Conservation (phyloP, 31 red algal species). For the Asparagopsis taxiformis region DNA sequence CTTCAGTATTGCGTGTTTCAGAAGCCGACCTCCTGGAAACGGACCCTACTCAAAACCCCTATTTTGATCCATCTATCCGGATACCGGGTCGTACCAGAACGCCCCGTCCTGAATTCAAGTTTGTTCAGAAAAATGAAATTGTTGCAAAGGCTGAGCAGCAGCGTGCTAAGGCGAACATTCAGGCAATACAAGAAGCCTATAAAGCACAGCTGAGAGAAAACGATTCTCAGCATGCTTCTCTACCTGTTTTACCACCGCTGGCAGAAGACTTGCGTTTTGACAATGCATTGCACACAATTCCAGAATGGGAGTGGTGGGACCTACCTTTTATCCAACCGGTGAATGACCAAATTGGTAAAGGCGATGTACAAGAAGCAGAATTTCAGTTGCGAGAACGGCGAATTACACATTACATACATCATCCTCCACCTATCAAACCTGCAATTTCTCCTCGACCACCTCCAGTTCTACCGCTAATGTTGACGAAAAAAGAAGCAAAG, state of each 20-base stretch:
- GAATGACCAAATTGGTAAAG: slow-evolving; percentile 12
- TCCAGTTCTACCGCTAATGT: slow-evolving; percentile 61
- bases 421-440: slow-evolving; percentile 26
- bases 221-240: slow-evolving; percentile 26
- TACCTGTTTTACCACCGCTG: slow-evolving; percentile 54
- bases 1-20: slow-evolving; percentile 20
- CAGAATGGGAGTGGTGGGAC: slow-evolving; percentile 84
- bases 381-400: slow-evolving; percentile 40
- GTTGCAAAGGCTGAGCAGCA: slow-evolving; percentile 39
- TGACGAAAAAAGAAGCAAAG: slow-evolving; percentile 74
- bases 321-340: slow-evolving; percentile 45
- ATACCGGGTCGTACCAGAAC: not conserved
- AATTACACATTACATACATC: slow-evolving; percentile 66
- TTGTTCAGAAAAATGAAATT: slow-evolving; percentile 17
- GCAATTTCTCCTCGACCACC: slow-evolving; percentile 11
- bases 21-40: slow-evolving; percentile 25
- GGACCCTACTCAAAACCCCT: slow-evolving; percentile 38
- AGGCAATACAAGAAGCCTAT: not conserved
- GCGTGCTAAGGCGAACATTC: slow-evolving; percentile 16
- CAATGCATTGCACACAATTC: slow-evolving; percentile 18
- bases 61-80: slow-evolving; percentile 43
- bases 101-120: slow-evolving; percentile 3
- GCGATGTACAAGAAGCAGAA: not conserved
- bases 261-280: slow-evolving; percentile 23
- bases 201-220: slow-evolving; percentile 23